phyloP scores from a whole-genome alignment of 2,329 filamentous ascomycete genomes.

The Tothia fuscella region DNA sequence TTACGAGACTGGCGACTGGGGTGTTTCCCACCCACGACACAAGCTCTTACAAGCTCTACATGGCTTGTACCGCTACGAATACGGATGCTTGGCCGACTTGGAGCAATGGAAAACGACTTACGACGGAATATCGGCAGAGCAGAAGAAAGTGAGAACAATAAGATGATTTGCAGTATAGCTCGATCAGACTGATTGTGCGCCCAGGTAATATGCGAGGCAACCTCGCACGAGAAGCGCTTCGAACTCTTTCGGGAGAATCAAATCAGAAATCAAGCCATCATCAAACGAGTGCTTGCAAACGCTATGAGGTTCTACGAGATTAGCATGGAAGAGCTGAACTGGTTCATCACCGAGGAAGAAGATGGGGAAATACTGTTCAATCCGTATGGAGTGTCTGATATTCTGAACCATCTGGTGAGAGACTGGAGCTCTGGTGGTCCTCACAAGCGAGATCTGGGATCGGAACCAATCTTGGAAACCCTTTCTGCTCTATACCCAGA shows the following conservation, averaged over 20 bases:
- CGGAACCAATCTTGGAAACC: constrained; percentile 4
- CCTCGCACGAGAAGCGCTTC: constrained; percentile 2
- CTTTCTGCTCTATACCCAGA: constrained; percentile 2
- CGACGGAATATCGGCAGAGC: not conserved
- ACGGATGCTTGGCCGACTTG: constrained; percentile 2
- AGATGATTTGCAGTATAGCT: not conserved
- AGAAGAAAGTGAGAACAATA: constrained; percentile 6
- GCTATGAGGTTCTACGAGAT: constrained; percentile 5
- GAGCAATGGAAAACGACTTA: constrained; percentile 1
- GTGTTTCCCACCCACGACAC: constrained; percentile 1
- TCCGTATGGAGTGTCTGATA: constrained; percentile 3
- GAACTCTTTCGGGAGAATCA: not conserved
- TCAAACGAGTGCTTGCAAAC: not conserved
- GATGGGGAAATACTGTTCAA: not conserved
- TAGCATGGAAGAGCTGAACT: constrained; percentile 1
- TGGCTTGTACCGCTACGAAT: constrained; percentile 2
- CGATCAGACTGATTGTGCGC: not conserved
- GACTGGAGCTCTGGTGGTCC: constrained; percentile 9
- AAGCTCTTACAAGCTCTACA: constrained; percentile 1
- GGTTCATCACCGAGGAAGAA: constrained; percentile 3
- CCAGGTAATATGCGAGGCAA: constrained; percentile 2
- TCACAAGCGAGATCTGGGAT: constrained; percentile 7
- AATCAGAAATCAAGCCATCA: not conserved
- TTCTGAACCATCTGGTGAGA: constrained; percentile 8
- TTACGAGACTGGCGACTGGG: too few relatives aligned